Base-by-base conservation (phyloP, 495 filamentous ascomycete genomes). In the Geopyxis carbonaria region DNA sequence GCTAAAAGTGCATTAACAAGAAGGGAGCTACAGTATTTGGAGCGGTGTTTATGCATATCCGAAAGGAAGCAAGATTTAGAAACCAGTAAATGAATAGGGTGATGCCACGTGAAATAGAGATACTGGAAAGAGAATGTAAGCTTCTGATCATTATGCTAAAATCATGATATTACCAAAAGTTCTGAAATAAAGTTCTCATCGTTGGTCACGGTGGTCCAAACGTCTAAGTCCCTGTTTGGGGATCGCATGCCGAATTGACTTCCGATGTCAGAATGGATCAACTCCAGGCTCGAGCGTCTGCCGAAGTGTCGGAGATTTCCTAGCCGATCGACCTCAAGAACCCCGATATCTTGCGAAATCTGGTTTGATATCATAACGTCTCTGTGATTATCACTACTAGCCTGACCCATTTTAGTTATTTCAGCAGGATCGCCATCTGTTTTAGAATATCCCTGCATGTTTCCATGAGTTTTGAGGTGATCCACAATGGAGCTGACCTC, bases 61-160 rank as follows among this genome's bases (percentile, higher is more conserved):
- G 66, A 59, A 39, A 78, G 57, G 49, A 91, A 87, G 38, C 78
- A 67, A 33, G 75, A 70, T 36, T 82, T 75, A 40, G 73, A 74
- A 27, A 91, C 66, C 2, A 79, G 65, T 5, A 74, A 70, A 49
- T 78, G 75, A 38, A 73, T 78, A 2, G 79, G 77, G 45, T 86
- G 79, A 48, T 79, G 74, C 81, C 81, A 89, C 50, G 69, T 72
- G 42, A 91, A 87, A 57, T 81, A 87, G 11, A 86, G 58, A 11
- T 72, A 40, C 50, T 53, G 18, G 11, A 29, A 13, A 9, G 4
- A 19, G n/a, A n/a, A n/a, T 29, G 8, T 20, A 28, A 13, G 18
- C 13, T 14, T 34, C 24, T 14, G 14, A 4, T 22, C 14, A n/a
- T n/a, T n/a, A n/a, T n/a, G n/a, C n/a, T n/a, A n/a, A n/a, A n/a